Percentiles rank a stretch among this genome's conserved stretches.
phyloP scores from a whole-genome alignment of 2,329 filamentous ascomycete genomes.

The Colletotrichum tropicale region DNA sequence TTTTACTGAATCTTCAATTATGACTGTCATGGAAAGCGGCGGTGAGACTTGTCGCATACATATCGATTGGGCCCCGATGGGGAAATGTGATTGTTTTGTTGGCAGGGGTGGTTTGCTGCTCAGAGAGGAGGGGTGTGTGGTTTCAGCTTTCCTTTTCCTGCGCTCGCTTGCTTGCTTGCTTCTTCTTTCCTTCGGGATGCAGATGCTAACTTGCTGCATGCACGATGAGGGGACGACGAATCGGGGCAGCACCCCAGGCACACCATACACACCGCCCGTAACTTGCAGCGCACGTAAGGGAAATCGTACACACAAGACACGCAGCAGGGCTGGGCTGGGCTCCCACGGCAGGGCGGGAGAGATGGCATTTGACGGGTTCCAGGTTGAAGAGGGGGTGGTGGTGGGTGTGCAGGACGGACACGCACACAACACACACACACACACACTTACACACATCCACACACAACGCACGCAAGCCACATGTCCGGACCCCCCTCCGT shows the following conservation, averaged over 20 bases:
- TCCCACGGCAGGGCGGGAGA: not conserved
- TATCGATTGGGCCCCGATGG: not conserved
- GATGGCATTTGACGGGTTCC: not conserved
- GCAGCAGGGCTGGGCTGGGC: not conserved
- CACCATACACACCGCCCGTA: not conserved
- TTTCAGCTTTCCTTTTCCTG: conserved; percentile 4
- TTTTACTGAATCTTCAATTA: not conserved
- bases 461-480: not conserved
- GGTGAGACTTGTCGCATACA: not conserved
- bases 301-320: not conserved
- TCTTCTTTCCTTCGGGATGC: not conserved
- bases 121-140: not conserved
- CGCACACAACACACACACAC: not conserved
- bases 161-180: not conserved
- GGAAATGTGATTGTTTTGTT: not conserved
- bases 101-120: not conserved
- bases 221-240: conserved; percentile 9
- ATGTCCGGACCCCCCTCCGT: not conserved
- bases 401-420: not conserved
- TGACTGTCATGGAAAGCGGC: not conserved
- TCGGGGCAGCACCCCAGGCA: not conserved
- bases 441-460: not conserved
- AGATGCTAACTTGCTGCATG: not conserved
- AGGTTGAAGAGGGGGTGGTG: not conserved
- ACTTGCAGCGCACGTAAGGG: conserved; percentile 15